A percentile compares a stretch with the other conserved stretches of the same genome.
Conservation (phyloP, 352 stramenopile genomes). For the Phytophthora constricta region DNA sequence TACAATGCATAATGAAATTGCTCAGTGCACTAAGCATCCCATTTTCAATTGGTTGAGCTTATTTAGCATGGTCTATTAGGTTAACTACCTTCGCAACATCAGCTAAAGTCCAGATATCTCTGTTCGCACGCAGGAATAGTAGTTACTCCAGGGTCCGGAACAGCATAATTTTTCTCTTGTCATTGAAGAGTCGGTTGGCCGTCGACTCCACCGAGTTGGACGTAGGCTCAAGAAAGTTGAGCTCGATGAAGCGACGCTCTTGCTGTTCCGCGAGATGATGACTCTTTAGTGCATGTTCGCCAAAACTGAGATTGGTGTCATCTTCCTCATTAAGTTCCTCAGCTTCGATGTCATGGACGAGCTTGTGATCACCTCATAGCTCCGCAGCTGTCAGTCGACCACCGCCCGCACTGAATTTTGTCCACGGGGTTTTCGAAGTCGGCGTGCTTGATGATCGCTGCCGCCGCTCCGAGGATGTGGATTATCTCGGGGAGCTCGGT, state of each 20-base stretch:
- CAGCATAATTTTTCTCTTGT: background rate
- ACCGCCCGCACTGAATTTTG: background rate
- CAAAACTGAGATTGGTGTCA: background rate
- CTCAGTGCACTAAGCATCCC: background rate
- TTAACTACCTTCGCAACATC: background rate
- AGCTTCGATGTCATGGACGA: background rate
- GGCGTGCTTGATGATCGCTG: background rate
- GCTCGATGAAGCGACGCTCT: background rate
- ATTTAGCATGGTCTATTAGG: background rate
- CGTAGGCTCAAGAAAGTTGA: background rate
- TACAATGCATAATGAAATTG: background rate
- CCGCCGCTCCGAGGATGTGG: background rate
- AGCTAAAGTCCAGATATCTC: background rate
- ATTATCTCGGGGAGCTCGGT: no score
- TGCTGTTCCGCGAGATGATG: background rate
- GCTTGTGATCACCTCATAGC: background rate
- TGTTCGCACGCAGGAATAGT: background rate
- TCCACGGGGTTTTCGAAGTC: background rate
- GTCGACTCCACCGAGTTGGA: background rate
- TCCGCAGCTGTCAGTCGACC: background rate
- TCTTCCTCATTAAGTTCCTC: background rate
- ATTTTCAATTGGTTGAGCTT: constrained; percentile 1
- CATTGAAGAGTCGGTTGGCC: background rate
- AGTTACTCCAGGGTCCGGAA: background rate
- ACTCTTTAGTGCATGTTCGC: background rate